Evolutionary conservation across 2,329 filamentous ascomycete species (phyloP), one percentile per base, ranked within the genome.

Genomic region (Fusarium nematophilum): DNA sequence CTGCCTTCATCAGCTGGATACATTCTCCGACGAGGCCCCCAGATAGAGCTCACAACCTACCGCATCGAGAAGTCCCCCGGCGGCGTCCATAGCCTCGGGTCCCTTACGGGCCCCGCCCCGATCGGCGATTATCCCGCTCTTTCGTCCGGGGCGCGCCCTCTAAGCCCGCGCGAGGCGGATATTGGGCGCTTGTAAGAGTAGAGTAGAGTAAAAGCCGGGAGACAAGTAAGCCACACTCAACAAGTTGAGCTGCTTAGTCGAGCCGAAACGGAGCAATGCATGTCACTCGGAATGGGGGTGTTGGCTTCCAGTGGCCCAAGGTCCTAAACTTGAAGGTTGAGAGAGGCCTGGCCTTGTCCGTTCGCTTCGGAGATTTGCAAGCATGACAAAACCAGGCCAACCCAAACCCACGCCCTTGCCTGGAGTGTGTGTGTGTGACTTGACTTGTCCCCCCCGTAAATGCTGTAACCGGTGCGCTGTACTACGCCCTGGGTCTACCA

Each of bases 351-450:
- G 27, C 26, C 14, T 34, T 15, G 34, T 38, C 36, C n/a, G 44
- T 30, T 39, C 29, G 39, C 44, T 46, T 63, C 54, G 62, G 55
- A 68, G 61, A 66, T 68, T 68, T 67, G 59, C 62, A 68, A 68
- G 62, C 66, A 68, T 67, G 66, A 67, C 66, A 64, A 59, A 62
- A 67, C 34, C 26, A 30, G 34, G 37, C 45, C 25, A 30, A 38
- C 27, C 27, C 45, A 30, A 38, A 25, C 25, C 34, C 51, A 64
- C 59, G 59, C 59, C 59, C 59, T 63, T 63, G 59, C n/a, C n/a
- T n/a, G n/a, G n/a, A n/a, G n/a, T 27, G 40, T 23, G 25, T 42
- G 38, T 43, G 43, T n/a, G n/a, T n/a, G n/a, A n/a, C n/a, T n/a
- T n/a, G n/a, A n/a, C n/a, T n/a, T n/a, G n/a, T n/a, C n/a, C n/a